Base-by-base conservation (phyloP, 345 rosid species). In the Adansonia digitata region DNA sequence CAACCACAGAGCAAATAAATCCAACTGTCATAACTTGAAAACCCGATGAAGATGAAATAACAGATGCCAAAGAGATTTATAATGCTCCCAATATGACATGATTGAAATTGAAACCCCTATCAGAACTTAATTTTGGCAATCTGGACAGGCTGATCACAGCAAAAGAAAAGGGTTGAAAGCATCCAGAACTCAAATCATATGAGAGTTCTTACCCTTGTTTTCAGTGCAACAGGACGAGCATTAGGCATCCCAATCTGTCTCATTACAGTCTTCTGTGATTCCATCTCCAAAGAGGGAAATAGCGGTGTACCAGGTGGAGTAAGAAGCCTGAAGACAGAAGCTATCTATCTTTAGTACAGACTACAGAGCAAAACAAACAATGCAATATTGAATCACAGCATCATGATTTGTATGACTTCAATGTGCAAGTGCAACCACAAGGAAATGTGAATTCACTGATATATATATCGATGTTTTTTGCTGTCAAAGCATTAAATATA, bases 261-360 rank as follows among this genome's bases (percentile, higher is more conserved):
- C 87, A 81, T 80, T 24, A 75, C 88, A 35, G 65, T 39, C 49
- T 75, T 75, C 40, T 66, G 78, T 2, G 89, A 81, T 72, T 89
- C 96, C 86, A 79, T 87, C 75, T 89, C 95, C 80, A 85, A 80
- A 73, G 89, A 82, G 75, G 90, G 84, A 72, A 89, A 80, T 17
- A 83, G 82, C 15, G 94, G 96, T 2, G 97, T 89, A 18, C 89
- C 97, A 0, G 98, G 98, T 11, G 98, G 98, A 12, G 97, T 86
- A 24, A 94, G 87, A 77, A 94, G 93, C 98, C 98, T 94, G 86
- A 74, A 71, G 56, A 66, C 27, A 71, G 57, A 71, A 63, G 17
- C 51, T 17, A 75, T n/a, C 46, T 75, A 42, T 64, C 63, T 20
- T 75, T 46, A 65, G 46, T 22, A 49, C 49, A 35, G 35, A 49